phyloP scores from a whole-genome alignment of 2,329 filamentous ascomycete genomes.

The Xylariales sp. region DNA sequence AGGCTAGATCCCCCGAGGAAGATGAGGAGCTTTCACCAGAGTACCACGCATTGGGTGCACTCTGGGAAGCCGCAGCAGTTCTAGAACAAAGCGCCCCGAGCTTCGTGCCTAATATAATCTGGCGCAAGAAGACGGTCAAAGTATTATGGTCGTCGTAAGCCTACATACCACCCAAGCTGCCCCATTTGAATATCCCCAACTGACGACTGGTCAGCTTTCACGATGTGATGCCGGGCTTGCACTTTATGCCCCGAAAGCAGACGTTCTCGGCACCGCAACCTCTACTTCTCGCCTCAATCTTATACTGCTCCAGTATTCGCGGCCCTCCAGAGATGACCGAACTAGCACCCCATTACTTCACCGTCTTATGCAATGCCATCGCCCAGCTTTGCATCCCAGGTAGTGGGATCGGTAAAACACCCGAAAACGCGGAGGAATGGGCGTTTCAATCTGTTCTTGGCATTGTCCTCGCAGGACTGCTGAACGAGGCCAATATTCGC shows the following conservation, averaged over 20 bases:
- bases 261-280: slow-evolving; percentile 37
- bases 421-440: slow-evolving; percentile 27
- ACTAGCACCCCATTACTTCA: slow-evolving; percentile 32
- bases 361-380: slow-evolving; percentile 32
- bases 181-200: background rate
- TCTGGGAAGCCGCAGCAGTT: slow-evolving; percentile 25
- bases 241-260: slow-evolving; percentile 38
- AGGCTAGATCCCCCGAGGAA: slow-evolving; percentile 11
- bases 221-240: slow-evolving; percentile 37
- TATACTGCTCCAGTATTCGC: slow-evolving; percentile 34
- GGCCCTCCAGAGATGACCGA: slow-evolving; percentile 27
- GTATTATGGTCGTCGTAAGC: slow-evolving; percentile 29
- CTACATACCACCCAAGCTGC: background rate
- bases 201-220: slow-evolving; percentile 28
- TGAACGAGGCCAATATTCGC: slow-evolving; percentile 34
- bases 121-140: slow-evolving; percentile 26
- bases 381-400: slow-evolving; percentile 33
- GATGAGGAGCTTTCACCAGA: slow-evolving; percentile 5
- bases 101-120: slow-evolving; percentile 21
- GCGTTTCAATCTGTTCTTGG: slow-evolving; percentile 38
- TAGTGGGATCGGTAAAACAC: slow-evolving; percentile 19
- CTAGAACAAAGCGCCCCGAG: slow-evolving; percentile 21
- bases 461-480: slow-evolving; percentile 34
- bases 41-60: slow-evolving; percentile 6
- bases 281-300: slow-evolving; percentile 36